phyloP scores from a whole-genome alignment of 2,329 filamentous ascomycete species.

The Kalaharituber pfeilii region DNA sequence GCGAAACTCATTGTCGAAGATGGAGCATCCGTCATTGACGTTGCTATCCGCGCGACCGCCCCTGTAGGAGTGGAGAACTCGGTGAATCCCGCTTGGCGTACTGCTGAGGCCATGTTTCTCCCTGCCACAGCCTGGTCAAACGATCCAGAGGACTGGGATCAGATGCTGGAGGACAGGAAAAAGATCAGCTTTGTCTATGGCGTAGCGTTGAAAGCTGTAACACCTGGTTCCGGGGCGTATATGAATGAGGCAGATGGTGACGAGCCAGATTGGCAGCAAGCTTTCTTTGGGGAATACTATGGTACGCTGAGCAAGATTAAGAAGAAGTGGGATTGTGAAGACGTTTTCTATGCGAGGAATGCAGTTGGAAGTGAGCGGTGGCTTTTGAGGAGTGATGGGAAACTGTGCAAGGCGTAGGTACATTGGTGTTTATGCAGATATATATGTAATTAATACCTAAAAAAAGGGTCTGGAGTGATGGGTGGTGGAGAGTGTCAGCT shows the following conservation, averaged over 20 bases:
- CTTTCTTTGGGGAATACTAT: constrained; percentile 30
- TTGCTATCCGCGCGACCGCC: background rate
- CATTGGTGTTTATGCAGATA: too few species aligned
- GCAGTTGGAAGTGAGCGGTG: constrained; percentile 9
- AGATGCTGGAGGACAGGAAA: constrained; percentile 22
- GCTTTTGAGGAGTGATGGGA: constrained; percentile 5
- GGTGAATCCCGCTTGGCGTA: constrained; percentile 37
- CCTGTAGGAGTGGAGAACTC: constrained; percentile 27
- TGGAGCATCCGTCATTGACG: background rate
- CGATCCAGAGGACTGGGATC: constrained; percentile 9
- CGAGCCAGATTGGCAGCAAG: constrained; percentile 24
- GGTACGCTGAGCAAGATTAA: constrained; percentile 32
- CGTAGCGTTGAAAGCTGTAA: constrained; percentile 24
- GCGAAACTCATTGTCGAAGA: background rate
- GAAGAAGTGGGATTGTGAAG: constrained; percentile 31
- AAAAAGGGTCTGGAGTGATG: too few species aligned
- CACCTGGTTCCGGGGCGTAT: constrained; percentile 31
- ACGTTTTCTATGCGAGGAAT: constrained; percentile 29
- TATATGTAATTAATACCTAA: too few species aligned
- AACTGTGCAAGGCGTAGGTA: constrained; percentile 6
- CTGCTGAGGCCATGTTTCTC: constrained; percentile 30
- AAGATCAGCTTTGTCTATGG: constrained; percentile 26
- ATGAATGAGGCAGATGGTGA: constrained; percentile 29
- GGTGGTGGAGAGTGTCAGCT: too few species aligned
- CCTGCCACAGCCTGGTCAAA: constrained; percentile 25